A percentile compares a stretch with the other conserved stretches of the same genome.
Evolutionary conservation across 2,329 filamentous ascomycete genomes (phyloP).

Genomic region (Penicillium griseofulvum): DNA sequence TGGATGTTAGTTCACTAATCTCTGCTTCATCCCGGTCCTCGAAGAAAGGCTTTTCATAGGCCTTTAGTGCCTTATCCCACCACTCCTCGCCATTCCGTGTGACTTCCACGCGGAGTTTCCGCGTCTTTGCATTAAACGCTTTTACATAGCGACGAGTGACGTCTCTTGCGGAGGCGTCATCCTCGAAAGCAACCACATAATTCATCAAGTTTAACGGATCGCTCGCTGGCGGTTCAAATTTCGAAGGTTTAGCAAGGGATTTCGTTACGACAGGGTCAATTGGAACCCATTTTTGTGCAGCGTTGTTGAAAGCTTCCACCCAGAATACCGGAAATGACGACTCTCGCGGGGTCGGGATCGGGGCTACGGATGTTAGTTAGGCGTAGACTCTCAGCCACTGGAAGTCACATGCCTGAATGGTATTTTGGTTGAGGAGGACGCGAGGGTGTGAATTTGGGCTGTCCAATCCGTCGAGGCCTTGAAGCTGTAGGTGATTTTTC

Average conservation of each 20-base stretch:
- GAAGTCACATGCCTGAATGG: constrained; percentile 19
- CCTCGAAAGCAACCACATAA: constrained; percentile 84
- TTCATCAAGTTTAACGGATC: constrained; percentile 73
- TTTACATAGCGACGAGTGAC: constrained; percentile 86
- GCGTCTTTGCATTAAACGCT: constrained; percentile 85
- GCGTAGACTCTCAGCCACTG: background rate
- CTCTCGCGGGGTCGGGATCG: constrained; percentile 56
- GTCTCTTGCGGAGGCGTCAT: constrained; percentile 73
- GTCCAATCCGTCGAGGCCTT: constrained; percentile 34
- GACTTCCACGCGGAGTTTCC: constrained; percentile 73
- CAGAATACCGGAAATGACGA: constrained; percentile 84
- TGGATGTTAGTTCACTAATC: constrained; percentile 68
- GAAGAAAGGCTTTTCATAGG: constrained; percentile 43
- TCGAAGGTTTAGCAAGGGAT: constrained; percentile 70
- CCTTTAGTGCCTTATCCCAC: constrained; percentile 50
- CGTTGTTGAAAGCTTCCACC: constrained; percentile 86
- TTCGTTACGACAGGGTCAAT: constrained; percentile 81
- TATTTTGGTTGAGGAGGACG: constrained; percentile 18
- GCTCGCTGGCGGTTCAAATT: constrained; percentile 77
- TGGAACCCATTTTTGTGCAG: constrained; percentile 86
- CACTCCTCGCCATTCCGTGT: constrained; percentile 56
- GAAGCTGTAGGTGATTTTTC: constrained; percentile 16
- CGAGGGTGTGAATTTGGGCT: constrained; percentile 33
- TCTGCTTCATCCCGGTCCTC: constrained; percentile 80
- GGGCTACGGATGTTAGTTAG: constrained; percentile 29